phyloP scores from a whole-genome alignment of 2,329 filamentous ascomycete genomes.

The Talaromyces sp. region DNA sequence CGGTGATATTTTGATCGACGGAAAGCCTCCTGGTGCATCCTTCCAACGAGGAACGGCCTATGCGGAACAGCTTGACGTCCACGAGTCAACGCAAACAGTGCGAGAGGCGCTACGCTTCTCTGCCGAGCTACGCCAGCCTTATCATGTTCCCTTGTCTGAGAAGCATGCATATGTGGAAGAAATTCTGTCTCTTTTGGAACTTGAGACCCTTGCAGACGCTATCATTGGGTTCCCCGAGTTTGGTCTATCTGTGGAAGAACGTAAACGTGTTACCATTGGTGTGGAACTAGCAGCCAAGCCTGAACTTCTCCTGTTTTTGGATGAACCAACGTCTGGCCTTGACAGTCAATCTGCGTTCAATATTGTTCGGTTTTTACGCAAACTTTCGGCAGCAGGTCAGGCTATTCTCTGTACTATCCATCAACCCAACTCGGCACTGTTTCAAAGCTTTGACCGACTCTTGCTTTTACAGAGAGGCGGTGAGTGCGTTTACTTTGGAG shows the following conservation, averaged over 20 bases:
- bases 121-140: slow-evolving; percentile 59
- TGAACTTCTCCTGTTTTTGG: slow-evolving; percentile 60
- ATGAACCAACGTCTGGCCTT: slow-evolving; percentile 57
- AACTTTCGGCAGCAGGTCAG: slow-evolving; percentile 56
- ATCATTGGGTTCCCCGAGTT: slow-evolving; percentile 59
- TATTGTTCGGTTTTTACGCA: slow-evolving; percentile 56
- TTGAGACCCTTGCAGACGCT: slow-evolving; percentile 63
- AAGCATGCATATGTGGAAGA: slow-evolving; percentile 65
- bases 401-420: slow-evolving; percentile 60
- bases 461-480: slow-evolving; percentile 53
- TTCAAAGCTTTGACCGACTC: slow-evolving; percentile 55
- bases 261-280: slow-evolving; percentile 38
- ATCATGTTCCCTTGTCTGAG: slow-evolving; percentile 53
- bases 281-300: slow-evolving; percentile 36
- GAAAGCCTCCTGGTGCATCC: slow-evolving; percentile 51
- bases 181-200: slow-evolving; percentile 60
- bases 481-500: slow-evolving; percentile 52
- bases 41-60: slow-evolving; percentile 64
- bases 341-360: slow-evolving; percentile 57
- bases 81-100: slow-evolving; percentile 59
- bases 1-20: slow-evolving; percentile 61
- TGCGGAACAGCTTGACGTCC: slow-evolving; percentile 62
- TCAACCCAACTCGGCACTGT: slow-evolving; percentile 54
- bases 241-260: slow-evolving; percentile 54
- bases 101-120: slow-evolving; percentile 64